phyloP scores from a whole-genome alignment of 106 monocot species.

The Dactylorhiza incarnata region DNA sequence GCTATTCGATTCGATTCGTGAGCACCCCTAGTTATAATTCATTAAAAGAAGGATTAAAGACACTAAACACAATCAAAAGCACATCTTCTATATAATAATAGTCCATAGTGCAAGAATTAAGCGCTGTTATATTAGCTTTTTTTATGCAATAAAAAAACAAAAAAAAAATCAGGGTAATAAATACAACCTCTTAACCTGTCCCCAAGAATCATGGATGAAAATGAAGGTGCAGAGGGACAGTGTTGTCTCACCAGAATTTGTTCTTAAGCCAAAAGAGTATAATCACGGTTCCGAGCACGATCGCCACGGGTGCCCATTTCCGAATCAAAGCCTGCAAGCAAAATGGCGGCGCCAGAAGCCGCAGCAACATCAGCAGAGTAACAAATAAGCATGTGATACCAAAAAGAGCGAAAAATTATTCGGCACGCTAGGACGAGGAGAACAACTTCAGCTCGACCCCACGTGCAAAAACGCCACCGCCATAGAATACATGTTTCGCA shows the following conservation, averaged over 20 bases:
- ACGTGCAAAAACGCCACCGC: too few relatives aligned
- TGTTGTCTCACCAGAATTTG: constrained; percentile 62
- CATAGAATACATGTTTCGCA: too few relatives aligned
- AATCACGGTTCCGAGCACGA: constrained; percentile 75
- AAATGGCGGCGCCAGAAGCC: background rate
- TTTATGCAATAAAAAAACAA: too few relatives aligned
- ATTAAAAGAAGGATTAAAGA: background rate
- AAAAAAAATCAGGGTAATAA: background rate
- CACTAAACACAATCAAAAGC: background rate
- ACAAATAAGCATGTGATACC: too few relatives aligned
- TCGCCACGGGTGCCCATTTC: constrained; percentile 90
- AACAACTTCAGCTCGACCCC: too few relatives aligned
- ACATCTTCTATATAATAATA: background rate
- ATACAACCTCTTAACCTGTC: background rate
- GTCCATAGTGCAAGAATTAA: background rate
- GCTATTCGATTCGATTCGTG: too few relatives aligned
- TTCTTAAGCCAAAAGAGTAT: constrained; percentile 74
- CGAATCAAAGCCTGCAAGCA: constrained; percentile 70
- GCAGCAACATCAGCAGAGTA: too few relatives aligned
- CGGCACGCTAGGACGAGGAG: too few relatives aligned
- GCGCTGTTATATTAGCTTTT: background rate
- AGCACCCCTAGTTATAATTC: background rate
- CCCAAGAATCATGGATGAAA: background rate
- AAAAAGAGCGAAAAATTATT: too few relatives aligned
- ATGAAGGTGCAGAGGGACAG: background rate